Evolutionary conservation across 108 stramenopile species (phyloP).

Genomic region (Licmophora abbreviata): DNA sequence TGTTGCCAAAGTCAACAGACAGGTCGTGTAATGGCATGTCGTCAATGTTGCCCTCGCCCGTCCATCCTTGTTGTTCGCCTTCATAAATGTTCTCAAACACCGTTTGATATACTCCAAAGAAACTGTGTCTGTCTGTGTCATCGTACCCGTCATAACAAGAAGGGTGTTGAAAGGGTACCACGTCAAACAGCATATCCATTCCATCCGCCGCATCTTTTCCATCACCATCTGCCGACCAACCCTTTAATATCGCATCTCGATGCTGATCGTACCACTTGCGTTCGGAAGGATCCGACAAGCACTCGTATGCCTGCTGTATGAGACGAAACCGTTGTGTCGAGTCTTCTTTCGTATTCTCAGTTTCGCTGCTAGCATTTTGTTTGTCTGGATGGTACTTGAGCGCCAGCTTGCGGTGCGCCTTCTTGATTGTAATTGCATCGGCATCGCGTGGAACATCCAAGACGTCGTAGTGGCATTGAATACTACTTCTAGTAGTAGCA

Average conservation of each 20-base stretch:
- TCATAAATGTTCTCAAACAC: constrained; percentile 62
- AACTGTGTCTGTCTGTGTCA: constrained; percentile 43
- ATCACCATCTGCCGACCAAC: constrained; percentile 34
- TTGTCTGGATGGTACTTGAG: constrained; percentile 94
- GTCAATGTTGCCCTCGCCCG: constrained; percentile 50
- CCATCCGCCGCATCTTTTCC: constrained; percentile 12
- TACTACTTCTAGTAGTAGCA: too few species aligned
- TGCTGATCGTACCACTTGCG: constrained; percentile 91
- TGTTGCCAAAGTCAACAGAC: constrained; percentile 52
- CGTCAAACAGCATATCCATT: constrained; percentile 55
- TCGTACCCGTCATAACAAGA: constrained; percentile 66
- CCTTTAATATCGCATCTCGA: constrained; percentile 74
- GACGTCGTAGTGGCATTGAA: constrained; percentile 84
- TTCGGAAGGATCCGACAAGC: constrained; percentile 80
- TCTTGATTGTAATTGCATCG: constrained; percentile 84
- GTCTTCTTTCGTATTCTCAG: constrained; percentile 23
- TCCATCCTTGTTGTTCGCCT: constrained; percentile 47
- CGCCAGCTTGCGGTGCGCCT: constrained; percentile 90
- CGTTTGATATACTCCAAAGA: constrained; percentile 48
- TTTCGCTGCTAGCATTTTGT: constrained; percentile 23
- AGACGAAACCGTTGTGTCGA: constrained; percentile 63
- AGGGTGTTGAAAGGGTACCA: constrained; percentile 59
- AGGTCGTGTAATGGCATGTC: constrained; percentile 15
- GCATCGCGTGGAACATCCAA: constrained; percentile 76
- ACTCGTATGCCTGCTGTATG: constrained; percentile 93